A percentile compares a stretch with the other conserved stretches of the same genome.
Conservation (phyloP, 805 yeast genomes). For the Metschnikowia corniflorae region DNA sequence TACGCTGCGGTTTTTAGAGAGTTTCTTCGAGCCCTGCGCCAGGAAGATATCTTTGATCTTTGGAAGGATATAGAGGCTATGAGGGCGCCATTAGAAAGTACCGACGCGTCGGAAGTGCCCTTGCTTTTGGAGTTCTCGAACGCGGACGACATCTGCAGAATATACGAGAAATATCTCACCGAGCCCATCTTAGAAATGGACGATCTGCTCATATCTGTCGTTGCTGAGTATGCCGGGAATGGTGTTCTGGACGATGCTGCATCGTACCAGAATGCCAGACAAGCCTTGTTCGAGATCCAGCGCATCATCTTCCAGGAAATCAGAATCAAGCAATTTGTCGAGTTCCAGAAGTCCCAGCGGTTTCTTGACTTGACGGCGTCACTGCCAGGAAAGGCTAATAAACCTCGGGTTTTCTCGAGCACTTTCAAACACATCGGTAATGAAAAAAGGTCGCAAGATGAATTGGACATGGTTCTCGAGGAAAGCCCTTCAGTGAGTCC, state of each 20-base stretch:
- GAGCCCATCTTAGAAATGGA: constrained; percentile 9
- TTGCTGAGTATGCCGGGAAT: constrained; percentile 11
- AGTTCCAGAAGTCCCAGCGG: constrained; percentile 53
- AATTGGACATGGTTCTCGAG: not conserved
- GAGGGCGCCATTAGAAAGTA: constrained; percentile 68
- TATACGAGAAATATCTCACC: constrained; percentile 44
- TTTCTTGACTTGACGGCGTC: constrained; percentile 14
- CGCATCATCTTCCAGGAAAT: constrained; percentile 47
- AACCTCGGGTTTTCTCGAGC: constrained; percentile 7
- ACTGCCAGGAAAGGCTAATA: not conserved
- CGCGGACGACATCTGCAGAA: constrained; percentile 49
- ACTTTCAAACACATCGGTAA: constrained; percentile 3
- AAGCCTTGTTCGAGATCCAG: constrained; percentile 58
- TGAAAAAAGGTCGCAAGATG: not conserved
- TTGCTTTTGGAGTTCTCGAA: constrained; percentile 43
- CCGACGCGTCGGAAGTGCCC: constrained; percentile 26
- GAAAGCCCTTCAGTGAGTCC: constrained; percentile 30
- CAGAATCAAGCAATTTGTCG: constrained; percentile 50
- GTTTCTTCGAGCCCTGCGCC: constrained; percentile 11
- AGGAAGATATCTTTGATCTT: constrained; percentile 42
- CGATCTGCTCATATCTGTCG: constrained; percentile 1
- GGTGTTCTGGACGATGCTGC: constrained; percentile 9
- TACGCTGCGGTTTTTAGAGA: constrained; percentile 14
- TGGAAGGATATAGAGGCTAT: constrained; percentile 67
- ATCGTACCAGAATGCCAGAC: constrained; percentile 53